Conservation (phyloP, 805 yeast genomes). For the Metschnikowia continentalis region DNA sequence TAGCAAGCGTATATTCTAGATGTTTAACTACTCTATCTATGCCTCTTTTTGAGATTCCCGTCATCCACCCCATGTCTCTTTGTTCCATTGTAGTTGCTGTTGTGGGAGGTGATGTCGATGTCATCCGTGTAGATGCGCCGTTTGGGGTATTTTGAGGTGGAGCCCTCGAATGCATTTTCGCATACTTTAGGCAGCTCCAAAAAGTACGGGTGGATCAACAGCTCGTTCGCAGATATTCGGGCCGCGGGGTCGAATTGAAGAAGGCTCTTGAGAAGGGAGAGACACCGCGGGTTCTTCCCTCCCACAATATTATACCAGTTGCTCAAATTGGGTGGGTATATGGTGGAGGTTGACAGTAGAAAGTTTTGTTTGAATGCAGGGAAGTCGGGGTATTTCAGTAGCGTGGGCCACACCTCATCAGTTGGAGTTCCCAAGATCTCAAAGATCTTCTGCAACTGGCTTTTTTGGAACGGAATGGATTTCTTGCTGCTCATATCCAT, state of each 20-base stretch:
- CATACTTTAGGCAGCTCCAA: conserved; percentile 62
- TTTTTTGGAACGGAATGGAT: conserved; percentile 89
- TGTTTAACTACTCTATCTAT: conserved; percentile 5
- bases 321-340: conserved; percentile 63
- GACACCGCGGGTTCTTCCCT: conserved; percentile 64
- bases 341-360: conserved; percentile 39
- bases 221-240: conserved; percentile 73
- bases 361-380: conserved; percentile 43
- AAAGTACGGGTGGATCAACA: conserved; percentile 77
- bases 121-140: conserved; percentile 86
- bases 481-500: conserved; percentile 79
- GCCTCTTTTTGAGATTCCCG: conserved; percentile 7
- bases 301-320: conserved; percentile 87
- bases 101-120: conserved; percentile 55
- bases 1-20: not conserved
- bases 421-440: conserved; percentile 94
- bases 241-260: conserved; percentile 79
- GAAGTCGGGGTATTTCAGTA: conserved; percentile 82
- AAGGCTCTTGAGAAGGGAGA: conserved; percentile 57
- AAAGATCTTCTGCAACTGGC: conserved; percentile 83
- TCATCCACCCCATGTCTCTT: conserved; percentile 24
- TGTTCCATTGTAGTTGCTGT: conserved; percentile 19
- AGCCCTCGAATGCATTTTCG: conserved; percentile 76
- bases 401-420: conserved; percentile 70
- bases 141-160: conserved; percentile 71